phyloP scores from a whole-genome alignment of 169 alveolate species.

The Eimeria maxima region DNA sequence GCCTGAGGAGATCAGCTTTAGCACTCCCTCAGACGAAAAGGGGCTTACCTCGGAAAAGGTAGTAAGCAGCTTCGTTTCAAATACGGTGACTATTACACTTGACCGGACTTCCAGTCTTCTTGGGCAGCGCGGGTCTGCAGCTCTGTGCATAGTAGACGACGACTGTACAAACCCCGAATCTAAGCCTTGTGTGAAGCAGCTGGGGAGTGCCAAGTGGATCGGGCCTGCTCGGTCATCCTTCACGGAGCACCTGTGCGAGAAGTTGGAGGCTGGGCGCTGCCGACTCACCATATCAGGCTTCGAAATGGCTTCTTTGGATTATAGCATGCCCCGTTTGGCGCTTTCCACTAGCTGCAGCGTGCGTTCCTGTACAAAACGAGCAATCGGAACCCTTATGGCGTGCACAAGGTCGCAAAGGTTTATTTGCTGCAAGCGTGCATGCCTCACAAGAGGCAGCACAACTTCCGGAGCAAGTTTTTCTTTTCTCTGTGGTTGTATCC shows the following conservation, averaged over 20 bases:
- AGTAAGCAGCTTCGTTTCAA: not conserved
- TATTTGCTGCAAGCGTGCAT: not conserved
- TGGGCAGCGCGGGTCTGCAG: not conserved
- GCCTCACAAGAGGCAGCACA: not conserved
- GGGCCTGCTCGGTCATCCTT: slow-evolving; percentile 11
- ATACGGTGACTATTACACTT: slow-evolving; percentile 7
- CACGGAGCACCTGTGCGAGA: not conserved
- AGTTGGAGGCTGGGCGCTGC: slow-evolving; percentile 30
- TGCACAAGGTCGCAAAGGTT: not conserved
- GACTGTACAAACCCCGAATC: slow-evolving; percentile 27
- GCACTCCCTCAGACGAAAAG: not conserved
- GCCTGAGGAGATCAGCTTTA: not conserved
- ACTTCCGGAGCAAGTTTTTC: not conserved
- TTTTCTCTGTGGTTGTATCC: not conserved
- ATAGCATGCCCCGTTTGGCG: slow-evolving; percentile 55
- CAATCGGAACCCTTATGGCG: not conserved
- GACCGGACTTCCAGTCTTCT: not conserved
- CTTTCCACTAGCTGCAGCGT: slow-evolving; percentile 36
- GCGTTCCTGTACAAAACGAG: not conserved
- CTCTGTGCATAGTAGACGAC: slow-evolving; percentile 28
- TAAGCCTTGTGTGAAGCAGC: not conserved
- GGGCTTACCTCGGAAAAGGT: slow-evolving; percentile 8
- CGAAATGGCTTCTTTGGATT: slow-evolving; percentile 45
- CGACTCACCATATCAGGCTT: slow-evolving; percentile 23
- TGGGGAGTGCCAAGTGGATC: slow-evolving; percentile 50